These are phyloP conservation scores for Bruguiera parviflora DNA, from an alignment of 345 rosid species.

Conservation along the genomic window DNA sequence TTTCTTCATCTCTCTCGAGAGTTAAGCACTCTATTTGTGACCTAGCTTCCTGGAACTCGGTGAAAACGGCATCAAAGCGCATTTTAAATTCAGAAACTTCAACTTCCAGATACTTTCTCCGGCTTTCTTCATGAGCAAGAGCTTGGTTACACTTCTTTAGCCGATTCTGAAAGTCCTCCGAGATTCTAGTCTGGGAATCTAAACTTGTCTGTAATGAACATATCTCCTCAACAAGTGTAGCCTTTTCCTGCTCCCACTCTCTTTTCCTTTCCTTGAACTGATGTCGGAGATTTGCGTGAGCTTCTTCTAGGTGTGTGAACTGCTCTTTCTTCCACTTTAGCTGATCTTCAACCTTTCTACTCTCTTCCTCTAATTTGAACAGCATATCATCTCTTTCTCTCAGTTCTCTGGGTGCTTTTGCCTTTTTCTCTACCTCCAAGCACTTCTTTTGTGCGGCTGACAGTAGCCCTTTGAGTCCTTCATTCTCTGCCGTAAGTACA, in stretches of 20 bases:
- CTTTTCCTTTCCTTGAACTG: background rate
- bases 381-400: slow-evolving; percentile 3
- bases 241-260: slow-evolving; percentile 4
- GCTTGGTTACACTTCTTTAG: slow-evolving; percentile 10
- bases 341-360: background rate
- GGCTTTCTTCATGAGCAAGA: slow-evolving; percentile 4
- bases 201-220: background rate
- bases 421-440: background rate
- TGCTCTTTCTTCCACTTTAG: slow-evolving; percentile 5
- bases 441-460: background rate
- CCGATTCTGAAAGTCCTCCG: background rate
- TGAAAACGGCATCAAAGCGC: slow-evolving; percentile 11
- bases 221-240: background rate
- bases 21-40: slow-evolving; percentile 1
- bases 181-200: background rate
- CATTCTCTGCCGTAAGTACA: slow-evolving; percentile 5
- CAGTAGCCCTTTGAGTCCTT: slow-evolving; percentile 1
- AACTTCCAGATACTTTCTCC: slow-evolving; percentile 4
- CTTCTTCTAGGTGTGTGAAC: slow-evolving; percentile 1
- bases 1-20: slow-evolving; percentile 8
- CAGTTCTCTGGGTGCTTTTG: slow-evolving; percentile 1
- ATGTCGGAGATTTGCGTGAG: background rate
- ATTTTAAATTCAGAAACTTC: slow-evolving; percentile 3
- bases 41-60: slow-evolving; percentile 7
- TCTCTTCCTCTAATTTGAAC: slow-evolving; percentile 1